phyloP scores from a whole-genome alignment of 805 yeast genomes.

The Wickerhamomyces tratensis region DNA sequence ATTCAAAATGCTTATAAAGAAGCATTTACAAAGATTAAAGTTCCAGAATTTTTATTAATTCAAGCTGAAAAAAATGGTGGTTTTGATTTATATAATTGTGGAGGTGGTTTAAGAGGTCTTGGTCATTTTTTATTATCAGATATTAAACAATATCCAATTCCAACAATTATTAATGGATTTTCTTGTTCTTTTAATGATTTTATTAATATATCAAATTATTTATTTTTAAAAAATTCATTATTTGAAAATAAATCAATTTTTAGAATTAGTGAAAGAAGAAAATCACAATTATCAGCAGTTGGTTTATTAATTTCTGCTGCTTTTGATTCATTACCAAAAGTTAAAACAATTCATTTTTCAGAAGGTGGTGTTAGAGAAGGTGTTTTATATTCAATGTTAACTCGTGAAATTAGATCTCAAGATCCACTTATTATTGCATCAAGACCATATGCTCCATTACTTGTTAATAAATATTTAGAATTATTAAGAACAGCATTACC shows the following conservation, averaged over 20 bases:
- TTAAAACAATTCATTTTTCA: constrained; percentile 55
- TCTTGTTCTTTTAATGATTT: constrained; percentile 47
- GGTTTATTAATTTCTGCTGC: constrained; percentile 55
- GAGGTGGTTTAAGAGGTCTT: constrained; percentile 67
- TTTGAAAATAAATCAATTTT: constrained; percentile 42
- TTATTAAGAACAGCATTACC: constrained; percentile 53
- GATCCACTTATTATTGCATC: constrained; percentile 68
- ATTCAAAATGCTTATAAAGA: constrained; percentile 39
- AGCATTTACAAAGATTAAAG: constrained; percentile 39
- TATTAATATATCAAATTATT: constrained; percentile 38
- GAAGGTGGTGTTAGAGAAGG: constrained; percentile 81
- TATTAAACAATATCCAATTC: constrained; percentile 52
- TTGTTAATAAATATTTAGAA: constrained; percentile 46
- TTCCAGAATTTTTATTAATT: constrained; percentile 41
- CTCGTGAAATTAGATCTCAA: constrained; percentile 45
- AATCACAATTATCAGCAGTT: constrained; percentile 61
- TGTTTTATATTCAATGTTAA: constrained; percentile 51
- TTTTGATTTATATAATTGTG: constrained; percentile 54
- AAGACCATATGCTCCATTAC: constrained; percentile 59
- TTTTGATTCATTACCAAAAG: constrained; percentile 47
- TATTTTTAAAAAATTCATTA: constrained; percentile 36
- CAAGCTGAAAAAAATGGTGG: constrained; percentile 51
- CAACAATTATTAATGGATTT: constrained; percentile 61
- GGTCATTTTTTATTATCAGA: constrained; percentile 50
- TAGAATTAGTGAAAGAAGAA: constrained; percentile 56